phyloP scores from a whole-genome alignment of 2,329 filamentous ascomycete species.

The Fusarium proliferatum region DNA sequence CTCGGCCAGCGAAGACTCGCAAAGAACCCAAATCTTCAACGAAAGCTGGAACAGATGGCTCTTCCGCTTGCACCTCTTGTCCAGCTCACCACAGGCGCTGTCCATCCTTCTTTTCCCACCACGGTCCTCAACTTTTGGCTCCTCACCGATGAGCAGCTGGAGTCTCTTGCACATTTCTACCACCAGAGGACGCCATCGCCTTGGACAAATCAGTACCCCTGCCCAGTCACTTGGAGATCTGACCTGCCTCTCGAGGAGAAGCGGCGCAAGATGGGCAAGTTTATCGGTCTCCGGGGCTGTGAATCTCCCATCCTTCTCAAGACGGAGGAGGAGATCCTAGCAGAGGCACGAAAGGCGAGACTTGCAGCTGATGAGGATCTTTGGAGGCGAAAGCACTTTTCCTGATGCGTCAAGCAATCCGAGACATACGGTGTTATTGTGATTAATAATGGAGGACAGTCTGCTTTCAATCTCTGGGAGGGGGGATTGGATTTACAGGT shows the following conservation, averaged over 20 bases:
- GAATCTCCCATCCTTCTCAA: constrained; percentile 53
- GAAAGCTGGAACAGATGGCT: constrained; percentile 74
- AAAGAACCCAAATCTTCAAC: constrained; percentile 63
- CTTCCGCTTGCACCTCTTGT: constrained; percentile 75
- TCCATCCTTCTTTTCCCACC: constrained; percentile 73
- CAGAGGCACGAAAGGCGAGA: constrained; percentile 55
- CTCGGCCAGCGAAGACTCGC: constrained; percentile 50
- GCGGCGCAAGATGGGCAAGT: constrained; percentile 76
- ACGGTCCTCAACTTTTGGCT: constrained; percentile 79
- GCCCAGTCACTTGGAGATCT: constrained; percentile 71
- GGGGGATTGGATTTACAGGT: background rate
- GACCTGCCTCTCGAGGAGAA: constrained; percentile 72
- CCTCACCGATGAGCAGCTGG: constrained; percentile 76
- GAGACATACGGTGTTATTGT: constrained; percentile 5
- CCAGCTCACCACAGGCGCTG: constrained; percentile 68
- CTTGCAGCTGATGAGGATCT: constrained; percentile 59
- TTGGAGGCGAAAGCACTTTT: constrained; percentile 58
- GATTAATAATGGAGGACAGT: background rate
- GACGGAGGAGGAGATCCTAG: constrained; percentile 61
- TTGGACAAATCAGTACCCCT: constrained; percentile 72
- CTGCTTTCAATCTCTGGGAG: constrained; percentile 7
- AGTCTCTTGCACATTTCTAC: constrained; percentile 77
- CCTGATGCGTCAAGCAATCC: constrained; percentile 28
- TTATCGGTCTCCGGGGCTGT: constrained; percentile 76
- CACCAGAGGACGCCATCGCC: constrained; percentile 71